Base-by-base conservation (phyloP, 1,284 basidiomycete species). In the Agroathelia rolfsii region DNA sequence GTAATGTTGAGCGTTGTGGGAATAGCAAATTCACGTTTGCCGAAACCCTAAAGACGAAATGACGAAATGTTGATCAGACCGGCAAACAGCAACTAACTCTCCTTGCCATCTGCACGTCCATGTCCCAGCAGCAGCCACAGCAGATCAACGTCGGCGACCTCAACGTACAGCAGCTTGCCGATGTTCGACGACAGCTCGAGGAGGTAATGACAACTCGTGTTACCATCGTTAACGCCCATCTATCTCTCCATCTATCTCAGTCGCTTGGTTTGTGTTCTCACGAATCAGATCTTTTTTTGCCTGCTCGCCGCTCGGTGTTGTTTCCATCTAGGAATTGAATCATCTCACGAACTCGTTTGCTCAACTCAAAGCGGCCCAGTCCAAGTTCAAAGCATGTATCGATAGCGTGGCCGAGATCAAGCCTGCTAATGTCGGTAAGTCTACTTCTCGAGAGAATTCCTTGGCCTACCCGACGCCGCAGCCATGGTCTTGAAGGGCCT, bases 261-360 rank as follows among this genome's bases (percentile, higher is more conserved):
- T 29, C 9, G 23, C 16, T 21, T 23, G 5, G 35, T 19, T 13
- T 14, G 12, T 18, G 22, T 12, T 25, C 12, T 32, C 20, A 18
- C 33, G 28, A 25, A 28, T 41, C 38, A 24, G 22, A 35, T 38
- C 23, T 21, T 21, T 29, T 23, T 32, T 10, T 14, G n/a, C 21
- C 4, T 31, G 19, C 57, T n/a, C n/a, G n/a, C n/a, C n/a, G n/a
- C n/a, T n/a, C n/a, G n/a, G n/a, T n/a, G n/a, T n/a, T n/a, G n/a
- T n/a, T n/a, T n/a, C n/a, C n/a, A n/a, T n/a, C n/a, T n/a, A 96
- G 87, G 94, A 97, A 66, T 62, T 97, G 24, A 81, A 78, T 39
- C 93, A 96, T 53, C 66, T 97, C 34, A 89, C 92, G 5, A 83
- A 74, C 44, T 96, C 93, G 15, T 97, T 92, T 53, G 76, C 80